Evolutionary conservation across 257 asterid genomes (phyloP).

Genomic region (Solanum pimpinellifolium): DNA sequence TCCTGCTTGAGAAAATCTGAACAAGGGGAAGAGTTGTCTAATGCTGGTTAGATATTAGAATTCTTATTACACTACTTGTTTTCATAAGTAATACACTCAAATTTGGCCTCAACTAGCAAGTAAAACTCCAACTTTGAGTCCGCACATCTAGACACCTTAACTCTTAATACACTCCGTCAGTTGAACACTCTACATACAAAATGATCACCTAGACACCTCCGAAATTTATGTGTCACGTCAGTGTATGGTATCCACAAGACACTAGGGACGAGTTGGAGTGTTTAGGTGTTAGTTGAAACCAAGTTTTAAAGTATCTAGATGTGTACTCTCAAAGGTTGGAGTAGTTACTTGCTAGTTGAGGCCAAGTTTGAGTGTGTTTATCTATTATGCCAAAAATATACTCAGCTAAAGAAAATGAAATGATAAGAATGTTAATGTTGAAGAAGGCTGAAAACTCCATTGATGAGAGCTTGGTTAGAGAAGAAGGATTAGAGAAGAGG

Average conservation of each 20-base stretch:
- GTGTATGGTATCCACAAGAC: neutral
- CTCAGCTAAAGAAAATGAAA: neutral
- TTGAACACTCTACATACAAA: neutral
- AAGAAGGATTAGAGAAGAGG: too few relatives aligned
- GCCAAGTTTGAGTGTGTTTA: neutral
- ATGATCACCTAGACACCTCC: neutral
- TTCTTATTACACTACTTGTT: neutral
- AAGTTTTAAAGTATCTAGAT: neutral
- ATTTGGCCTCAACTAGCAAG: neutral
- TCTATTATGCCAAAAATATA: neutral
- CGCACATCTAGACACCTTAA: neutral
- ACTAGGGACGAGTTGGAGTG: neutral
- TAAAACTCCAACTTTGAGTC: neutral
- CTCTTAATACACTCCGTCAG: neutral
- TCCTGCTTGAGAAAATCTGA: slow-evolving; percentile 46
- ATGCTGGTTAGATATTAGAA: slow-evolving; percentile 23
- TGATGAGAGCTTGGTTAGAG: too few relatives aligned
- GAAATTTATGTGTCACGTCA: neutral
- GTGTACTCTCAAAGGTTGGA: neutral
- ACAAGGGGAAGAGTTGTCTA: slow-evolving; percentile 47
- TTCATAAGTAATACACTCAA: neutral
- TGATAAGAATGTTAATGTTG: too few relatives aligned
- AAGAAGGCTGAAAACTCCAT: too few relatives aligned
- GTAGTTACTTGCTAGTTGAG: neutral
- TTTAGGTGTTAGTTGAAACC: neutral